Conservation (phyloP, 345 rosid species). For the Camelina neglecta region DNA sequence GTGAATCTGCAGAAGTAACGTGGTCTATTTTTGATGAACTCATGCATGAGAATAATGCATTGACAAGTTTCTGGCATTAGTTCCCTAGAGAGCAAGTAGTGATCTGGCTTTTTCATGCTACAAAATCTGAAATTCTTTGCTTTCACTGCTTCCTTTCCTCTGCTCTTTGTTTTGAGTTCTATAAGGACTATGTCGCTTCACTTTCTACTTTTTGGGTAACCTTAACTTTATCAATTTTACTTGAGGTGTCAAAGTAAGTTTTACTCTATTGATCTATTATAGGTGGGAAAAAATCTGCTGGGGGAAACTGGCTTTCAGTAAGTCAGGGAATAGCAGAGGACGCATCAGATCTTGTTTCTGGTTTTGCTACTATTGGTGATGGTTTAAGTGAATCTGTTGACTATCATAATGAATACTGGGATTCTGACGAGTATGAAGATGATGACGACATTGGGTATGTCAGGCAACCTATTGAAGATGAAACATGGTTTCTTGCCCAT, state of each 20-base stretch:
- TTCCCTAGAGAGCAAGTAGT: conserved; percentile 1
- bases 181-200: conserved; percentile 20
- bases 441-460: conserved; percentile 97
- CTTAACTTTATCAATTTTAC: background rate
- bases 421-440: conserved; percentile 97
- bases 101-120: background rate
- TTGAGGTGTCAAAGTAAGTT: conserved; percentile 30
- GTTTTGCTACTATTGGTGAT: conserved; percentile 97
- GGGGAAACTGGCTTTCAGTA: conserved; percentile 97
- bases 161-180: conserved; percentile 23
- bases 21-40: conserved; percentile 18
- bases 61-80: conserved; percentile 8
- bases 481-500: conserved; percentile 98
- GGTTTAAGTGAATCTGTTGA: conserved; percentile 94
- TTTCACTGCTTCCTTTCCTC: background rate
- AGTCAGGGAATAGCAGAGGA: conserved; percentile 98
- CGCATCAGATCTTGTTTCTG: conserved; percentile 94
- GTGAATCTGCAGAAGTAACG: background rate
- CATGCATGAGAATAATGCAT: conserved; percentile 13
- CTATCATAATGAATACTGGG: conserved; percentile 95
- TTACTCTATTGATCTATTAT: conserved; percentile 17
- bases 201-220: conserved; percentile 16
- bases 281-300: conserved; percentile 86
- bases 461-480: conserved; percentile 99
- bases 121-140: conserved; percentile 13